These are phyloP conservation scores for Oxyria digyna DNA, from an alignment of 148 eudicot species.

Conservation along the genomic window DNA sequence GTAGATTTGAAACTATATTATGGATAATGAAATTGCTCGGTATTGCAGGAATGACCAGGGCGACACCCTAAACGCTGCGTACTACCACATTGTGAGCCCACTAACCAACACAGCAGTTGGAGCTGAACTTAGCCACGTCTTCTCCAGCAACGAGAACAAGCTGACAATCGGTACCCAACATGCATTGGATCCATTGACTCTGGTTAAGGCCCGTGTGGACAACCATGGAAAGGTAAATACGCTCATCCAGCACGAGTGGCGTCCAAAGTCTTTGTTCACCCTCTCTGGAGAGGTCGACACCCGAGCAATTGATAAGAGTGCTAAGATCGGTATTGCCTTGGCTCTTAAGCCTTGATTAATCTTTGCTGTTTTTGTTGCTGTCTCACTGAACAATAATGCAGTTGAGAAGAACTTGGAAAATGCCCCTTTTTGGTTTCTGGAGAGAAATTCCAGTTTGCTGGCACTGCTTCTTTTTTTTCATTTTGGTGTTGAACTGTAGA, in stretches of 20 bases:
- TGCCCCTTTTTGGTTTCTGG: slow-evolving; percentile 9
- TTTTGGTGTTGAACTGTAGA: slow-evolving; percentile 23
- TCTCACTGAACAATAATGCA: slow-evolving; percentile 1
- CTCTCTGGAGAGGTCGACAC: slow-evolving; percentile 76
- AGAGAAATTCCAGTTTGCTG: not conserved
- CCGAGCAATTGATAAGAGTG: slow-evolving; percentile 70
- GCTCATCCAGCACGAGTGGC: slow-evolving; percentile 69
- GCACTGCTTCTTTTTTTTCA: not conserved
- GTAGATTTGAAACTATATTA: not conserved
- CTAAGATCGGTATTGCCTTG: slow-evolving; percentile 59
- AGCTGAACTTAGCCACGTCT: slow-evolving; percentile 60
- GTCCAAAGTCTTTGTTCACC: slow-evolving; percentile 56
- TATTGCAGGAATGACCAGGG: slow-evolving; percentile 57
- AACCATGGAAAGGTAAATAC: slow-evolving; percentile 64
- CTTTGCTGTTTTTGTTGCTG: not conserved
- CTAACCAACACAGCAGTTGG: slow-evolving; percentile 69
- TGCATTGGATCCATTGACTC: slow-evolving; percentile 49
- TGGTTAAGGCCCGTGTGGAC: slow-evolving; percentile 54
- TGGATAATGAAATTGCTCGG: not conserved
- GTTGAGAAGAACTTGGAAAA: not conserved
- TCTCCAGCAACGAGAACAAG: slow-evolving; percentile 59
- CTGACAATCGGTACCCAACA: slow-evolving; percentile 70
- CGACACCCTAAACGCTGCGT: slow-evolving; percentile 47
- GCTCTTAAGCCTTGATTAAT: slow-evolving; percentile 56
- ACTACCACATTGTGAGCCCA: slow-evolving; percentile 65